Percentiles rank a stretch among this genome's conserved stretches.
Conservation (phyloP, 805 yeast species). For the Saturnispora galanensis region DNA sequence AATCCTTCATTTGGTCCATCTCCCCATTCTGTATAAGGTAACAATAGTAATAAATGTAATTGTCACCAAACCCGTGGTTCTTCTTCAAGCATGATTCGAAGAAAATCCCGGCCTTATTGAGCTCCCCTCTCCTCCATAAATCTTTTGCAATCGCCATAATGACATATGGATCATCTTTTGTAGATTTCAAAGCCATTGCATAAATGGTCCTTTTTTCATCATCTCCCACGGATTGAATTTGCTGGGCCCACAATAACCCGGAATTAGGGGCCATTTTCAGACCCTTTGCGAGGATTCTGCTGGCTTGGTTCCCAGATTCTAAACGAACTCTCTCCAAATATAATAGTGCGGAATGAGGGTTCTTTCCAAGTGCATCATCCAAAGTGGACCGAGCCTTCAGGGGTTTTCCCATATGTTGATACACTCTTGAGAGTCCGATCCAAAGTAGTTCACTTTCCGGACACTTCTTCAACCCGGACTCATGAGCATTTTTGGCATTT, state of each 20-base stretch:
- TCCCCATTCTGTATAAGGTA: conserved; percentile 33
- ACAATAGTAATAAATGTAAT: conserved; percentile 58
- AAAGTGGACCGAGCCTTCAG: conserved; percentile 62
- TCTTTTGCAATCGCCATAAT: conserved; percentile 55
- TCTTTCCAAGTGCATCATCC: conserved; percentile 52
- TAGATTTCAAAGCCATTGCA: conserved; percentile 60
- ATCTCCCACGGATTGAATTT: conserved; percentile 38
- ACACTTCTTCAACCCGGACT: conserved; percentile 39
- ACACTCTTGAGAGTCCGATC: conserved; percentile 40
- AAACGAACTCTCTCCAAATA: conserved; percentile 51
- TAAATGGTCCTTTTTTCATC: conserved; percentile 42
- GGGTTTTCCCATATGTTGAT: conserved; percentile 32
- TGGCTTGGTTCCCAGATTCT: conserved; percentile 48
- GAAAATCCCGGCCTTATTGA: conserved; percentile 60
- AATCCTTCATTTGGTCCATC: conserved; percentile 27
- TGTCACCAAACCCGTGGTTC: conserved; percentile 59
- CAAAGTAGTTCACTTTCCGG: conserved; percentile 42
- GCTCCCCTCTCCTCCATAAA: conserved; percentile 58
- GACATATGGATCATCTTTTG: conserved; percentile 50
- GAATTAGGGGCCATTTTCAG: conserved; percentile 48
- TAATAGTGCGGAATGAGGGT: conserved; percentile 40
- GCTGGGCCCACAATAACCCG: conserved; percentile 56
- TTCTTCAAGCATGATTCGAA: conserved; percentile 50
- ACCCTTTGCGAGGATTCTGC: conserved; percentile 46
- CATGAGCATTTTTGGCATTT: conserved; percentile 38